Evolutionary conservation across 176 grass and related monocot species (phyloP).

Genomic region (Phoenix roebelenii): DNA sequence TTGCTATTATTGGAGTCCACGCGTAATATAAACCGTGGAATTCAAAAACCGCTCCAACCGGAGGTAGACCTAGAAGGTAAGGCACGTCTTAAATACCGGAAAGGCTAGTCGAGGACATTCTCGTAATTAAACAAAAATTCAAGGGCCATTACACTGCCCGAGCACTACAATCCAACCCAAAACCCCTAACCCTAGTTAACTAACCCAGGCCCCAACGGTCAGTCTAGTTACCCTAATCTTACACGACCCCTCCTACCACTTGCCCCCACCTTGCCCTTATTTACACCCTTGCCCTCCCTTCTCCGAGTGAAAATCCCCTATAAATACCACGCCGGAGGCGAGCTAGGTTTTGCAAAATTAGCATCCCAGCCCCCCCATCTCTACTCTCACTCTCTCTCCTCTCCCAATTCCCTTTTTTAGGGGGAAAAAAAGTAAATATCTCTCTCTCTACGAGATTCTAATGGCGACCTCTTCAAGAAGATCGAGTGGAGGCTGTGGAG

Average conservation of each 20-base stretch:
- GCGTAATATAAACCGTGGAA: too few species aligned
- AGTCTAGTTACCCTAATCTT: not conserved
- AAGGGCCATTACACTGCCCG: too few species aligned
- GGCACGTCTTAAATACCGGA: too few species aligned
- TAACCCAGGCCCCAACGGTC: too few species aligned
- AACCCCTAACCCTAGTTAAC: too few species aligned
- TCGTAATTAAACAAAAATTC: too few species aligned
- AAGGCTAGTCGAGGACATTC: too few species aligned
- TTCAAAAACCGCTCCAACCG: too few species aligned
- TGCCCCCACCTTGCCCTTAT: not conserved
- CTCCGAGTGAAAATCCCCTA: not conserved
- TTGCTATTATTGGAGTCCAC: too few species aligned
- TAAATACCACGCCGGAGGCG: conserved; percentile 8
- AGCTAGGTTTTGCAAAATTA: conserved; percentile 10
- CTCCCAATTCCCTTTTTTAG: not conserved
- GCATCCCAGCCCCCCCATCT: not conserved
- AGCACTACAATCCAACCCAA: too few species aligned
- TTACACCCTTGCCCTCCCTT: not conserved
- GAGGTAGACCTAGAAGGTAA: too few species aligned
- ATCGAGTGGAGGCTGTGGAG: conserved; percentile 11
- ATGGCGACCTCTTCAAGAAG: conserved; percentile 24
- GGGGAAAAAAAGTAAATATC: too few species aligned
- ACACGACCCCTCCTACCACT: not conserved
- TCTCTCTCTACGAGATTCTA: not conserved
- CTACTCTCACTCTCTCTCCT: not conserved